Evolutionary conservation across 2,329 filamentous ascomycete genomes (phyloP).

Genomic region (Monilinia laxa): DNA sequence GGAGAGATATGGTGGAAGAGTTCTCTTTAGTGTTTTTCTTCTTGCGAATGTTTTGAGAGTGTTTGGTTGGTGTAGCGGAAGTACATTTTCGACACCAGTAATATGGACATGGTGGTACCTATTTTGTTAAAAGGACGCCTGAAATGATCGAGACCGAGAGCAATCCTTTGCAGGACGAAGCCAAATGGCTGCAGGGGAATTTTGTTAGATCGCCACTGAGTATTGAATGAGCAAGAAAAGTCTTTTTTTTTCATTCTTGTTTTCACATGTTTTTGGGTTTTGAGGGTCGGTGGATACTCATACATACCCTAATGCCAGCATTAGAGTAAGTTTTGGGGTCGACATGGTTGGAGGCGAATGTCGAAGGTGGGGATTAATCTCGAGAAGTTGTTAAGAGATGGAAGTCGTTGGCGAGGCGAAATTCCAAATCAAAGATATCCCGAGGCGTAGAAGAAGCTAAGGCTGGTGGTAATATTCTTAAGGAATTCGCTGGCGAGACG

Average conservation of each 20-base stretch:
- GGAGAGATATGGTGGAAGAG: background rate
- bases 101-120: background rate
- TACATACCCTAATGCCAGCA: background rate
- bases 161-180: slow-evolving; percentile 3
- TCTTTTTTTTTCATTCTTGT: background rate
- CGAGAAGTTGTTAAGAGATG: background rate
- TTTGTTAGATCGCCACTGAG: slow-evolving; percentile 10
- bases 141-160: background rate
- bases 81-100: background rate
- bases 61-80: background rate
- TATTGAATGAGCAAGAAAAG: background rate
- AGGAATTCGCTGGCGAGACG: background rate
- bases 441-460: background rate
- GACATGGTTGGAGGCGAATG: background rate
- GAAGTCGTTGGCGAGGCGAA: background rate
- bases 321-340: too few species aligned
- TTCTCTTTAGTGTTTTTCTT: background rate
- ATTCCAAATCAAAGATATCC: too few species aligned
- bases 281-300: background rate
- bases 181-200: background rate
- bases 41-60: background rate
- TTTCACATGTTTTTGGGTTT: background rate
- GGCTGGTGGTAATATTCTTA: background rate
- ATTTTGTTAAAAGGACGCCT: background rate
- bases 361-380: too few species aligned